Percentiles rank a stretch among this genome's conserved stretches.
These are phyloP conservation scores for Cryphonectria parasitica DNA, from an alignment of 2,329 filamentous ascomycete genomes.

Conservation along the genomic window DNA sequence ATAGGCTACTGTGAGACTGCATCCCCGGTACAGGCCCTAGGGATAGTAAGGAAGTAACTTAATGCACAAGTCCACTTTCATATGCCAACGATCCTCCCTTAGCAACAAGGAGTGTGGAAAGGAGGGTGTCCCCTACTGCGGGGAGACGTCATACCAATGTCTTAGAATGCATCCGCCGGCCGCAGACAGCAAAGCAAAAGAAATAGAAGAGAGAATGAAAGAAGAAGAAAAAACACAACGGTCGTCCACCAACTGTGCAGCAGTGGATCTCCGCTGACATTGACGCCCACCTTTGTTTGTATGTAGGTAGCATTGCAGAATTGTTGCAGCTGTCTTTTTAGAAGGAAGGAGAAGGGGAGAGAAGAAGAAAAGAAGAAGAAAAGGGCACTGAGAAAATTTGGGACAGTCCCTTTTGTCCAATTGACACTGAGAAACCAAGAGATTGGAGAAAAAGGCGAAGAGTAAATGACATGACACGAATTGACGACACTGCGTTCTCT, in stretches of 20 bases:
- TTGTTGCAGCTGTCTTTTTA: neutral
- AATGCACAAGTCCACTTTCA: conserved; percentile 9
- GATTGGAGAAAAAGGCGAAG: neutral
- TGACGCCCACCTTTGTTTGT: neutral
- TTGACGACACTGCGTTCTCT: neutral
- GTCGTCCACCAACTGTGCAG: neutral
- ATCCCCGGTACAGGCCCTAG: neutral
- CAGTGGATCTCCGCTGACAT: neutral
- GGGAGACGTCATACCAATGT: conserved; percentile 28
- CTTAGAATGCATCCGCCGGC: neutral
- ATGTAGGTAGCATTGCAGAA: neutral
- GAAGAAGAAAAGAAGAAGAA: neutral
- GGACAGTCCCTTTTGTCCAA: neutral
- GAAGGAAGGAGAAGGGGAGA: neutral
- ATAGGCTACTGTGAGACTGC: conserved; percentile 1
- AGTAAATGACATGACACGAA: neutral
- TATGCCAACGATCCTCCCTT: conserved; percentile 8
- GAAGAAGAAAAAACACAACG: neutral
- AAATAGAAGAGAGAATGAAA: neutral
- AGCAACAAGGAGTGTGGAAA: neutral
- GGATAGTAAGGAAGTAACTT: neutral
- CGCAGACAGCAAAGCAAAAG: neutral
- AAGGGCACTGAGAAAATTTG: neutral
- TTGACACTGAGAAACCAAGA: conserved; percentile 4
- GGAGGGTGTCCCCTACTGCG: conserved; percentile 19